Percentiles rank a stretch among this genome's conserved stretches.
Conservation (phyloP, 306 rosid species). For the Cicer chorassanicum region DNA sequence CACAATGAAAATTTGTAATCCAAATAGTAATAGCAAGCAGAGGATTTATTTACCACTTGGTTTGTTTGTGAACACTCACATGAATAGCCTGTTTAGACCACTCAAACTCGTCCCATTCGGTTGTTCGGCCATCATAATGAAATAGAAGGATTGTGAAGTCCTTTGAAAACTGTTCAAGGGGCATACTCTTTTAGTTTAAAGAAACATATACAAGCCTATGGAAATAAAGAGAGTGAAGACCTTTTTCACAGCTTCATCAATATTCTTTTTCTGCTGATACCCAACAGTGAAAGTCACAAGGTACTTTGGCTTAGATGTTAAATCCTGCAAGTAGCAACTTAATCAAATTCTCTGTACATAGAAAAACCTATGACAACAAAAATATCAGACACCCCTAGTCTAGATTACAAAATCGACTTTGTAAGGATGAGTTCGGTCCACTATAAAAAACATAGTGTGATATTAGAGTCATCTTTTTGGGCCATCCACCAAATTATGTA, state of each 20-base stretch:
- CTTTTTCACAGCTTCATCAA: slow-evolving; percentile 92
- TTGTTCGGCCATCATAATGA: slow-evolving; percentile 95
- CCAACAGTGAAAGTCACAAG: slow-evolving; percentile 97
- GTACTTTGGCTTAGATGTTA: slow-evolving; percentile 72
- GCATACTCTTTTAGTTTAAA: slow-evolving; percentile 41
- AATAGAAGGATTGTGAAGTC: slow-evolving; percentile 87
- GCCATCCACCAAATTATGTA: too few relatives aligned
- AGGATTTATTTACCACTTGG: slow-evolving; percentile 74
- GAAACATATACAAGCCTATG: slow-evolving; percentile 21
- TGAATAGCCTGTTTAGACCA: slow-evolving; percentile 95
- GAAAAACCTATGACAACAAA: neutral
- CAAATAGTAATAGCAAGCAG: neutral
- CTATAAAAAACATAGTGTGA: too few relatives aligned
- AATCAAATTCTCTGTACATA: slow-evolving; percentile 42
- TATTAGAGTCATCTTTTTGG: too few relatives aligned
- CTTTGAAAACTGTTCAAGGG: slow-evolving; percentile 78
- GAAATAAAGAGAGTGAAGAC: slow-evolving; percentile 41
- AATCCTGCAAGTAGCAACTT: slow-evolving; percentile 68
- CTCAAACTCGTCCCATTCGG: slow-evolving; percentile 95
- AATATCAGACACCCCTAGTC: too few relatives aligned
- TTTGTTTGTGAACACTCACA: slow-evolving; percentile 85
- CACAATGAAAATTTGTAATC: slow-evolving; percentile 4
- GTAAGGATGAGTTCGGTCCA: too few relatives aligned
- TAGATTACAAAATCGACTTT: too few relatives aligned
- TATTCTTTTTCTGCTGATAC: slow-evolving; percentile 73